Conservation (phyloP, 345 rosid genomes). For the Eucalyptus virginea region DNA sequence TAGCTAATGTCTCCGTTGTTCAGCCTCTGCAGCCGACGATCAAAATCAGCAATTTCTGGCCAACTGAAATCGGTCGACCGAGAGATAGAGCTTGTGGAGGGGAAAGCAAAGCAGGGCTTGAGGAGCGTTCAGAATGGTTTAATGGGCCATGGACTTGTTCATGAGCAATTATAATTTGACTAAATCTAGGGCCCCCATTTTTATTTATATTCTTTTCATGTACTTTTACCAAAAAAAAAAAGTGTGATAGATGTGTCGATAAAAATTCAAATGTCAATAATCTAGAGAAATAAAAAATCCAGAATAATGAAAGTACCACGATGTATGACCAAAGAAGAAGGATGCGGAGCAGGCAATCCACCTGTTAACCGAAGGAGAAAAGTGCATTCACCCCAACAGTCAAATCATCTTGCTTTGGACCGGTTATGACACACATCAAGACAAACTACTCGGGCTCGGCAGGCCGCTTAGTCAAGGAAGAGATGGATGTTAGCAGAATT, state of each 20-base stretch:
- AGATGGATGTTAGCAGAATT: not conserved
- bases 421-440: not conserved
- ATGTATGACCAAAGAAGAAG: not conserved
- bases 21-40: no score
- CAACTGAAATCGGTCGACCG: no score
- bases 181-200: not conserved
- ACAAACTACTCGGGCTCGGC: not conserved
- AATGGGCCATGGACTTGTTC: not conserved
- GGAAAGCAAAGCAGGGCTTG: no score
- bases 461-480: not conserved
- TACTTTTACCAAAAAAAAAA: not conserved
- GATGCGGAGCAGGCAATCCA: not conserved
- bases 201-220: no score
- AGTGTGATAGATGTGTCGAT: not conserved
- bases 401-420: not conserved
- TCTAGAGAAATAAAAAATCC: not conserved
- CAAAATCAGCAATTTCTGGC: no score
- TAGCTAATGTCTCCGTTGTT: no score
- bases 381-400: not conserved
- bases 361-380: no score
- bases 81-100: no score
- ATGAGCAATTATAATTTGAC: not conserved
- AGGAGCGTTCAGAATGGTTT: not conserved
- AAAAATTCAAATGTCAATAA: not conserved
- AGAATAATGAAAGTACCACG: no score